These are phyloP conservation scores for Mycena epipterygia DNA, from an alignment of 768 basidiomycete species.

Conservation along the genomic window DNA sequence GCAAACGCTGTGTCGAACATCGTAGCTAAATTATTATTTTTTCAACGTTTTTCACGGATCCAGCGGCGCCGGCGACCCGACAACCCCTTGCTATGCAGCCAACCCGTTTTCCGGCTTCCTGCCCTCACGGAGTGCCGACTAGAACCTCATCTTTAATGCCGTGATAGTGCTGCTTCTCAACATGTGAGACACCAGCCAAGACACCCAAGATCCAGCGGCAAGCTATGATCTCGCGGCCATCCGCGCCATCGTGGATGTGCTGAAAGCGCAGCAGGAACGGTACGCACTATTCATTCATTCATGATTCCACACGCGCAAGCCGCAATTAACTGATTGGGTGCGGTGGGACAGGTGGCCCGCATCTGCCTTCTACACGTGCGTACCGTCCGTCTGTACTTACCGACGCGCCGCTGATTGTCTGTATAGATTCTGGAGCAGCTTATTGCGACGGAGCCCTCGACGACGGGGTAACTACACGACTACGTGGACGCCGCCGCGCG, in stretches of 20 bases:
- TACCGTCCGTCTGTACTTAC: background rate
- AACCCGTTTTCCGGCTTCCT: background rate
- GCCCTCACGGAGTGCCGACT: background rate
- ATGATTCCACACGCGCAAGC: too few species aligned
- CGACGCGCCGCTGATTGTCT: background rate
- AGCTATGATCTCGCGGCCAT: background rate
- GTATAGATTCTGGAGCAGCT: background rate
- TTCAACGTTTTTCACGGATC: too few species aligned
- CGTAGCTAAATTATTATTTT: too few species aligned
- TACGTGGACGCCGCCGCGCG: background rate
- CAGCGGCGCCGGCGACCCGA: conserved; percentile 2
- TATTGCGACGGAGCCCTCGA: background rate
- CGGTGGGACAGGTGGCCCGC: background rate
- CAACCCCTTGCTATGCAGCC: conserved; percentile 7
- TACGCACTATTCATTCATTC: too few species aligned
- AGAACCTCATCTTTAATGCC: background rate
- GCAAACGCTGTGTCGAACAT: too few species aligned
- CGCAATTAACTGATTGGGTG: too few species aligned
- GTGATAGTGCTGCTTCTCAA: conserved; percentile 3
- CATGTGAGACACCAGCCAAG: background rate
- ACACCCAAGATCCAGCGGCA: background rate
- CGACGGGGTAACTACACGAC: too few species aligned
- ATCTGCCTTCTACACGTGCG: background rate
- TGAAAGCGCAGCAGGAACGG: background rate
- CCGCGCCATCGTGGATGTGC: background rate